Evolutionary conservation across 176 grass and related monocot species (phyloP).

Genomic region (Oryza punctata): DNA sequence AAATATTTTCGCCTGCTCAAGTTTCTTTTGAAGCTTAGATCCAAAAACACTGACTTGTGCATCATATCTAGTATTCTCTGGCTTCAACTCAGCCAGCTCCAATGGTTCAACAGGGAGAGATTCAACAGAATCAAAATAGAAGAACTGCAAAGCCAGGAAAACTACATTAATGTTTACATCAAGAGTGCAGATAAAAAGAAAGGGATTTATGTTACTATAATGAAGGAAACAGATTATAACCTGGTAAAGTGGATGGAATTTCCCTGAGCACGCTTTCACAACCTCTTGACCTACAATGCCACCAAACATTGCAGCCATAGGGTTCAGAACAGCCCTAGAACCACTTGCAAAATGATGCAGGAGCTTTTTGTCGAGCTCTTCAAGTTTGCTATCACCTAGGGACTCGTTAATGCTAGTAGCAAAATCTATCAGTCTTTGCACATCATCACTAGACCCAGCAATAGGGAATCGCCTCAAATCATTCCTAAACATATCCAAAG

Average conservation of each 20-base stretch:
- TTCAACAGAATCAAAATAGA: slow-evolving; percentile 96
- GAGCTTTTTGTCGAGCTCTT: slow-evolving; percentile 75
- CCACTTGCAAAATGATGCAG: slow-evolving; percentile 74
- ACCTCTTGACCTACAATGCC: slow-evolving; percentile 94
- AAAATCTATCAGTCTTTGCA: slow-evolving; percentile 62
- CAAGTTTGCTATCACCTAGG: slow-evolving; percentile 63
- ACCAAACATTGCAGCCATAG: slow-evolving; percentile 92
- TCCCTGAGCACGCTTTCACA: slow-evolving; percentile 91
- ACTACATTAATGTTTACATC: neutral
- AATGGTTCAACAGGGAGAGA: slow-evolving; percentile 83
- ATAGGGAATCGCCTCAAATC: slow-evolving; percentile 66
- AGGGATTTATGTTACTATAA: slow-evolving; percentile 3
- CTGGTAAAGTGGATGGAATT: slow-evolving; percentile 96
- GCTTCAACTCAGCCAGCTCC: slow-evolving; percentile 64
- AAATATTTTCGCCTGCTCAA: slow-evolving; percentile 83
- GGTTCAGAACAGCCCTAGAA: slow-evolving; percentile 84
- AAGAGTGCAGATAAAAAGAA: slow-evolving; percentile 2
- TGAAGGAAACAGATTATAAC: slow-evolving; percentile 34
- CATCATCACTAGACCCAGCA: slow-evolving; percentile 73
- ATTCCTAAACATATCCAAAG: slow-evolving; percentile 76
- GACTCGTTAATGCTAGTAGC: slow-evolving; percentile 61
- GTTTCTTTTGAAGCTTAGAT: slow-evolving; percentile 72
- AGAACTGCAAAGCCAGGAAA: slow-evolving; percentile 68
- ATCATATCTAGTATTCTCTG: slow-evolving; percentile 69
- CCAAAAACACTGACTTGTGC: slow-evolving; percentile 92